These are phyloP conservation scores for Thermomucor indicae-seudaticae DNA, from an alignment of 371 early-diverging fungal genomes.

Conservation along the genomic window DNA sequence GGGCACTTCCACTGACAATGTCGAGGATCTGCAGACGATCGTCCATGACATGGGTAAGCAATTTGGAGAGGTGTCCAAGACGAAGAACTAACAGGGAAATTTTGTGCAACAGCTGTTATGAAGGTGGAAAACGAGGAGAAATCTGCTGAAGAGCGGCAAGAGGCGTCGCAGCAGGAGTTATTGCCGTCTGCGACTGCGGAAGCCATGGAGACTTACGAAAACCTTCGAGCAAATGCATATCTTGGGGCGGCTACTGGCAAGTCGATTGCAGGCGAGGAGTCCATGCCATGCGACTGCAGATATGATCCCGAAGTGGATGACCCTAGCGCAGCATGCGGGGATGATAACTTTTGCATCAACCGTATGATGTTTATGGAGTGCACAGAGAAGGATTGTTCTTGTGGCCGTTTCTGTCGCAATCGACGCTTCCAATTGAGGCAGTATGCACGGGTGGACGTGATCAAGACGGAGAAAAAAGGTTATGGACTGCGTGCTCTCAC, in stretches of 20 bases:
- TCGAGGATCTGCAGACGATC: no score
- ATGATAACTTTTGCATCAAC: constrained; percentile 87
- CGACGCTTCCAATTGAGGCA: constrained; percentile 82
- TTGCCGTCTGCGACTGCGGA: constrained; percentile 41
- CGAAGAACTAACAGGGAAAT: no score
- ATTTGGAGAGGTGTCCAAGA: no score
- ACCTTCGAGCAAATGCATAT: constrained; percentile 63
- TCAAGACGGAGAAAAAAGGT: constrained; percentile 88
- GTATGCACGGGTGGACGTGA: constrained; percentile 83
- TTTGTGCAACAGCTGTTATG: no score
- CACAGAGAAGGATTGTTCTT: constrained; percentile 82
- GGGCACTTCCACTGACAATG: no score
- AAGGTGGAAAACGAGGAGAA: constrained; percentile 38
- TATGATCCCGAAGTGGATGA: constrained; percentile 54
- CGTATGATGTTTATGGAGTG: constrained; percentile 92
- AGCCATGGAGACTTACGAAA: constrained; percentile 51
- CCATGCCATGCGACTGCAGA: constrained; percentile 79
- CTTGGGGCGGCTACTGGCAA: constrained; percentile 67
- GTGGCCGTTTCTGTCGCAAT: constrained; percentile 86
- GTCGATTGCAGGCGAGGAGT: constrained; percentile 63
- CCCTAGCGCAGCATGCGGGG: constrained; percentile 77
- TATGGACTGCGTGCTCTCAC: constrained; percentile 82
- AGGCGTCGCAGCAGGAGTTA: no score
- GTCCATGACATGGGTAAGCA: no score
- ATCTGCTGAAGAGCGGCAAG: constrained; percentile 1